Percentiles rank a stretch among this genome's conserved stretches.
Evolutionary conservation across 805 yeast species (phyloP).

Genomic region (Candida tammaniensis): DNA sequence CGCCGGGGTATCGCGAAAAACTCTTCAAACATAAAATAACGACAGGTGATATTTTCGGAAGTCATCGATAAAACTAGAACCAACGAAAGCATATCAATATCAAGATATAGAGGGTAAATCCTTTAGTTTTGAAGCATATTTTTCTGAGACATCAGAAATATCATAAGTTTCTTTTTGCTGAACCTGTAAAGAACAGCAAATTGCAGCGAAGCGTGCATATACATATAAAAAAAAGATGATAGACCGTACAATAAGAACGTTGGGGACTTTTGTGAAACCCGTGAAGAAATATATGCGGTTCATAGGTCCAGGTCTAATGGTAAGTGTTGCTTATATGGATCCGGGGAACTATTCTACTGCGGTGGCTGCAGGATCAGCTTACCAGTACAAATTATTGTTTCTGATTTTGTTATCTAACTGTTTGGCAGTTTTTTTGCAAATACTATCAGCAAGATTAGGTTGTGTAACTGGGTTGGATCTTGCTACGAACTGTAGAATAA

Average conservation of each 20-base stretch:
- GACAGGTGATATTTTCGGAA: no score
- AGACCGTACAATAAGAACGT: neutral
- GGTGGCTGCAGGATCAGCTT: constrained; percentile 83
- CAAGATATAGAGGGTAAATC: no score
- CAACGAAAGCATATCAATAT: no score
- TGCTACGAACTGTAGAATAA: constrained; percentile 76
- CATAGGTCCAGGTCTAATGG: constrained; percentile 86
- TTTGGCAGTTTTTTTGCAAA: constrained; percentile 80
- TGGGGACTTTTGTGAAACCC: constrained; percentile 1
- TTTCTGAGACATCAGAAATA: no score
- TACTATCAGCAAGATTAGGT: constrained; percentile 80
- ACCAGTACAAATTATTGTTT: constrained; percentile 69
- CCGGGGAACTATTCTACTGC: constrained; percentile 94
- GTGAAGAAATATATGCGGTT: constrained; percentile 33
- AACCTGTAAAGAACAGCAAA: no score
- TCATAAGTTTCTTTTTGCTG: no score
- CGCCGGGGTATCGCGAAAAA: no score
- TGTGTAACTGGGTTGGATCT: constrained; percentile 87
- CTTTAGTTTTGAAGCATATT: no score
- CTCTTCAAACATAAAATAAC: no score
- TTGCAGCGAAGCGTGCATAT: no score
- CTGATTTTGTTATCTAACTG: constrained; percentile 73
- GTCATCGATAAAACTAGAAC: no score
- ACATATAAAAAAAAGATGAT: neutral
- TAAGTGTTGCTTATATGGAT: constrained; percentile 88